A percentile compares a stretch with the other conserved stretches of the same genome.
phyloP scores from a whole-genome alignment of 2,329 filamentous ascomycete genomes.

The Fusarium tjaetaba region DNA sequence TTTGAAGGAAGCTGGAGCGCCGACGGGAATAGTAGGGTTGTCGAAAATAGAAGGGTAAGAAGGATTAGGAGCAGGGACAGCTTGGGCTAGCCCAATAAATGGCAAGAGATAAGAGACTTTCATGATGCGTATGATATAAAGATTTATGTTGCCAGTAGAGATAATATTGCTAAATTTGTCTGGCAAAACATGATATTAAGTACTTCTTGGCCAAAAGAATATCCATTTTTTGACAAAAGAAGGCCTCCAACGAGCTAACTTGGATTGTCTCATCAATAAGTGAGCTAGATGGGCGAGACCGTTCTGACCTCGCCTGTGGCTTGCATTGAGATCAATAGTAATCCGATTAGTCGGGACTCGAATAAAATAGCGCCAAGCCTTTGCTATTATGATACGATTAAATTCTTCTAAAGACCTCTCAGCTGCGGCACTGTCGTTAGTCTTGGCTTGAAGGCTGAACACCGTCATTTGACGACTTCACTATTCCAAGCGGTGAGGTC shows the following conservation, averaged over 20 bases:
- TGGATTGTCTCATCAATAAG: neutral
- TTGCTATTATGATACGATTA: too few relatives aligned
- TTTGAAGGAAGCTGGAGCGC: accelerated
- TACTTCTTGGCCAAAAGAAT: neutral
- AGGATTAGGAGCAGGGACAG: accelerated
- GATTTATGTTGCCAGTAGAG: neutral
- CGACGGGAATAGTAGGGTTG: neutral
- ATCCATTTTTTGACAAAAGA: too few relatives aligned
- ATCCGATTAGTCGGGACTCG: neutral
- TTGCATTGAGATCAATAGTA: neutral
- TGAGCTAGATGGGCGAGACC: neutral
- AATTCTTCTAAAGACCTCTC: neutral
- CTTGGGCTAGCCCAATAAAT: neutral
- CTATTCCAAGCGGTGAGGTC: neutral
- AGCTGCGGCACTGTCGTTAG: neutral
- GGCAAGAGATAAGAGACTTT: neutral
- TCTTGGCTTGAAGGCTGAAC: neutral
- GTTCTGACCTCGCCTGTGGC: neutral
- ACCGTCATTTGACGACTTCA: too few relatives aligned
- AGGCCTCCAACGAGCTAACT: neutral
- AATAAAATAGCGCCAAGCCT: neutral
- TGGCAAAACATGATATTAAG: neutral
- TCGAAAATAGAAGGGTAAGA: neutral
- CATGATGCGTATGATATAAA: neutral
- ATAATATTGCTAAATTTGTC: accelerated